Evolutionary conservation across 495 filamentous ascomycete genomes (phyloP).

Genomic region (Lophiotrema nucula): DNA sequence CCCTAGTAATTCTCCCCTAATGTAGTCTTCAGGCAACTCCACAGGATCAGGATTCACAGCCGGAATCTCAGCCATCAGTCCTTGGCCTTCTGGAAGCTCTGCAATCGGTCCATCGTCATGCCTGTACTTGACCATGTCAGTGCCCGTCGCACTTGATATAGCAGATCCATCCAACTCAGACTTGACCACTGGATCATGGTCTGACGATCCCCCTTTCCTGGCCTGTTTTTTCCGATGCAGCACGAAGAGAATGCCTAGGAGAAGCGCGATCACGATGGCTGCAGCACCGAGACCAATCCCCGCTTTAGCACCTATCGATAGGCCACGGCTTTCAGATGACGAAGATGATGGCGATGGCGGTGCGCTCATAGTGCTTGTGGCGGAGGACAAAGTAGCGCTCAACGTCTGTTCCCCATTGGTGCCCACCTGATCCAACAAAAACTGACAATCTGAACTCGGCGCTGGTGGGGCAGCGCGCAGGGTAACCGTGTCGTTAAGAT

Average conservation of each 20-base stretch:
- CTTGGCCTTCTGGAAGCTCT: background rate
- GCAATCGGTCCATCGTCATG: too few relatives aligned
- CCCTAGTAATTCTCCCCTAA: background rate
- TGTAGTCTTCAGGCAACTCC: background rate
- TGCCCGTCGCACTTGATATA: background rate
- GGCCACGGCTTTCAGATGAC: background rate
- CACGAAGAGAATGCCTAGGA: background rate
- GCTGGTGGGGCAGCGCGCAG: background rate
- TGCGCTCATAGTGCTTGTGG: background rate
- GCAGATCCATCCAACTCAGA: background rate
- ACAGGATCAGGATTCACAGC: background rate
- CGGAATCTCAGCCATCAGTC: background rate
- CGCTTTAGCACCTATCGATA: background rate
- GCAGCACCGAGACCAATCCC: background rate
- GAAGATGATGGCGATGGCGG: background rate
- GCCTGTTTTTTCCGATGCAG: background rate
- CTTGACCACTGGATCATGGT: background rate
- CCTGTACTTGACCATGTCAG: background rate
- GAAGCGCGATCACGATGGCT: background rate
- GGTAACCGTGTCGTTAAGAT: constrained; percentile 1
- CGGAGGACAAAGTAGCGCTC: background rate
- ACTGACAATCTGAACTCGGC: background rate
- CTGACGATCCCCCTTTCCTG: background rate
- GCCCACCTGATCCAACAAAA: constrained; percentile 4
- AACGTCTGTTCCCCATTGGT: background rate